Base-by-base conservation (phyloP, 495 filamentous ascomycete species). In the Penicillium coffeae region DNA sequence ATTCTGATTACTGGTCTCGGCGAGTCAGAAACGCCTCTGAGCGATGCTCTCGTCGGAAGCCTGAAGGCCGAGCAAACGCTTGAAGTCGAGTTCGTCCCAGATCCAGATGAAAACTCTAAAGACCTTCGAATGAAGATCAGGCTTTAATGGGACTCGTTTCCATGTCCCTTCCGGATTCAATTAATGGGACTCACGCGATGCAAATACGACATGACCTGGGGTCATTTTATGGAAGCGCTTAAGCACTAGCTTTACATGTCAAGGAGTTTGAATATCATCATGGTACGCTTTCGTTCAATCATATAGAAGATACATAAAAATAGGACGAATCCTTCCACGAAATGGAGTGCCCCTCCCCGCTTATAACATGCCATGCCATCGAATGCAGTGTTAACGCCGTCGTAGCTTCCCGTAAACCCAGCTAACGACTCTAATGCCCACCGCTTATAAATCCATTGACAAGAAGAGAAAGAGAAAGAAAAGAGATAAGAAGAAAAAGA, bases 281-380 rank as follows among this genome's bases (percentile, higher is more conserved):
- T n/a, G n/a, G n/a, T n/a, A n/a, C n/a, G n/a, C n/a, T n/a, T n/a
- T n/a, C n/a, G n/a, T n/a, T n/a, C n/a, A n/a, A n/a, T n/a, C n/a
- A n/a, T n/a, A n/a, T n/a, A n/a, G n/a, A n/a, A n/a, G n/a, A n/a
- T n/a, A n/a, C n/a, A n/a, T n/a, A n/a, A n/a, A n/a, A n/a, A n/a
- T n/a, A n/a, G n/a, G n/a, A n/a, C n/a, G 79, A 41, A 82, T 81
- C 74, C 81, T 77, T 8, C 70, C 78, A n/a, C 68, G 65, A 48
- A 76, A 75, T 0, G 79, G 79, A 8, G 75, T n/a, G n/a, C n/a
- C n/a, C n/a, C n/a, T n/a, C n/a, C n/a, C n/a, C n/a, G n/a, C n/a
- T n/a, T n/a, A n/a, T n/a, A n/a, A n/a, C n/a, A n/a, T n/a, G n/a
- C n/a, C n/a, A n/a, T n/a, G n/a, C n/a, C n/a, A n/a, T n/a, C n/a